Base-by-base conservation (phyloP, 441 rosid genomes). In the Isatis lusitanica region DNA sequence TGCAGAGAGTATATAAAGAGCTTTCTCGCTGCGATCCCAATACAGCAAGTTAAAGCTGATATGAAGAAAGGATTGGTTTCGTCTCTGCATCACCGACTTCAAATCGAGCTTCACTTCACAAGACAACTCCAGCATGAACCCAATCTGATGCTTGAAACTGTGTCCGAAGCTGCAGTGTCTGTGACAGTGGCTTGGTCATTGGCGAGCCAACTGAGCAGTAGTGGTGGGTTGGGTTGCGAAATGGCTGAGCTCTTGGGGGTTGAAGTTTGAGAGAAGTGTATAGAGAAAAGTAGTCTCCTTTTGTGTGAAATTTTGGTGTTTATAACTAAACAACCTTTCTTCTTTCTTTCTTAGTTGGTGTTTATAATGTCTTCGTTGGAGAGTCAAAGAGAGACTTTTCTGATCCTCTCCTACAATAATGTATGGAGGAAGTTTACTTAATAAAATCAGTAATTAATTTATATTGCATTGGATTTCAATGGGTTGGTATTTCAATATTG, bases 1-100 rank as follows among this genome's bases (percentile, higher is more conserved):
- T 93, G 98, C 87, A 91, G 88, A 84, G 97, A 91, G 84, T 93
- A 91, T 48, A 83, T 93, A 70, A 93, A 89, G 89, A 91, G 86
- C 80, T 93, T 93, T 77, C 86, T 93, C 46, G 98, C 98, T 5
- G 94, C 97, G 15, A 91, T 93, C 40, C 97, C 98, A 1, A 85
- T 93, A 30, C 79, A 96, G 70, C 94, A 93, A 82, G 74, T 87
- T 50, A 88, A 86, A 84, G 92, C 83, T 1, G 98, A 93, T 77
- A 82, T 87, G 71, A 90, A 86, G 88, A 89, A 83, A 73, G 98
- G 98, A 51, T 44, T 88, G 67, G 85, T 86, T 62, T 83, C 96
- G 0, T 85, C 90, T 5, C 84, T 83, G 74, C 97, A 91, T 80
- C 98, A 86, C 53, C 87, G 90, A 47, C 83, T 93, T 51, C 98